Evolutionary conservation across 2,329 filamentous ascomycete species (phyloP).

Genomic region (Colletotrichum sidae): DNA sequence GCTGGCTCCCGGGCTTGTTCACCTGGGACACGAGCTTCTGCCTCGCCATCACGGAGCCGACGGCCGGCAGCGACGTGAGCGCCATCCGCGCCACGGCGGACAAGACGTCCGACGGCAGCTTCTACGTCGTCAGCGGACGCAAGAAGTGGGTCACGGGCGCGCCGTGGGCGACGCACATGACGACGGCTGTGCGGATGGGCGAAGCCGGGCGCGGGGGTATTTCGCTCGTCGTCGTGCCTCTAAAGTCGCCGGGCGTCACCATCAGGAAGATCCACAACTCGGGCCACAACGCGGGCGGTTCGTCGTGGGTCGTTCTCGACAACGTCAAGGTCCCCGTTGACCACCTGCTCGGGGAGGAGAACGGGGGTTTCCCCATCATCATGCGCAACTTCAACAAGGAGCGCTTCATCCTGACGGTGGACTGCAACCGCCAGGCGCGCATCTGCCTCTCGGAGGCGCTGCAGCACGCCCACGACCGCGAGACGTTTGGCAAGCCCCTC

Average conservation of each 20-base stretch:
- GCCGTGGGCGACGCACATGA: slow-evolving; percentile 70
- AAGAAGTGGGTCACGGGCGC: slow-evolving; percentile 78
- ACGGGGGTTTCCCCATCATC: slow-evolving; percentile 67
- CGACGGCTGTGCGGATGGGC: slow-evolving; percentile 71
- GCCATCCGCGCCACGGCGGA: slow-evolving; percentile 70
- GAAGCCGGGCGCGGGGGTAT: slow-evolving; percentile 64
- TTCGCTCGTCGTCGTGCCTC: slow-evolving; percentile 68
- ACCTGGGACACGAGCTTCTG: slow-evolving; percentile 70
- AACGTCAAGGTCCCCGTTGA: slow-evolving; percentile 64
- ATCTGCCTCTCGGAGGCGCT: slow-evolving; percentile 66
- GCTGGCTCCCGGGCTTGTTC: slow-evolving; percentile 70
- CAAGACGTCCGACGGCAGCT: slow-evolving; percentile 53
- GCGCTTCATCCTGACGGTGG: slow-evolving; percentile 67
- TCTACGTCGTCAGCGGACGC: slow-evolving; percentile 73
- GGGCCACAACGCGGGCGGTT: slow-evolving; percentile 74
- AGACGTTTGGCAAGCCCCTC: slow-evolving; percentile 70
- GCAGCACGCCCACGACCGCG: slow-evolving; percentile 60
- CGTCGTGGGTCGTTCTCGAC: slow-evolving; percentile 67
- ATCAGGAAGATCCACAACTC: slow-evolving; percentile 70
- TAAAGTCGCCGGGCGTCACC: slow-evolving; percentile 60
- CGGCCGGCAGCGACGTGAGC: slow-evolving; percentile 68
- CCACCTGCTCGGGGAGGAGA: slow-evolving; percentile 66
- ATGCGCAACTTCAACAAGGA: slow-evolving; percentile 72
- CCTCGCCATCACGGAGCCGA: slow-evolving; percentile 73
- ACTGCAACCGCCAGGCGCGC: slow-evolving; percentile 67